Conservation (phyloP, 768 basidiomycete species). For the Tulasnella sp. region DNA sequence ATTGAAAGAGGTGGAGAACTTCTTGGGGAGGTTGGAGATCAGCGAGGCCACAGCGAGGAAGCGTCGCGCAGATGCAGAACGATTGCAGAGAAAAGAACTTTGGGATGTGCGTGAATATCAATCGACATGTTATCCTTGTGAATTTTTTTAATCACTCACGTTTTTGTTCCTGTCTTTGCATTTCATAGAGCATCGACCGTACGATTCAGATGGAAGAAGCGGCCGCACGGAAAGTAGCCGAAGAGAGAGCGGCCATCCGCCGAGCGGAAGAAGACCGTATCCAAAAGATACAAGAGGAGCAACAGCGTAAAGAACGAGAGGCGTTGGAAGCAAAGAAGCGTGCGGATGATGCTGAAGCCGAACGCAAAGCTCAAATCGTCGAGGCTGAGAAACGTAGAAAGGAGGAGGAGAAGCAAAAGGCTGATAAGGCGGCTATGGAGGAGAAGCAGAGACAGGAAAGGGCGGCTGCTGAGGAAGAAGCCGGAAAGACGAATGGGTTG, state of each 20-base stretch:
- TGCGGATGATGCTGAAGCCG: slow-evolving; percentile 27
- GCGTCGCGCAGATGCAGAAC: background rate
- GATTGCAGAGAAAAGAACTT: background rate
- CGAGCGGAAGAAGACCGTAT: slow-evolving; percentile 16
- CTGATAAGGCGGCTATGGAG: slow-evolving; percentile 28
- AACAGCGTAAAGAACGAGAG: slow-evolving; percentile 30
- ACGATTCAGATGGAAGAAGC: background rate
- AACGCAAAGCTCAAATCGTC: slow-evolving; percentile 29
- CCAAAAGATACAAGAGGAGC: background rate
- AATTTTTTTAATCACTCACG: too few relatives aligned
- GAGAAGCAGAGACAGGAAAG: slow-evolving; percentile 32
- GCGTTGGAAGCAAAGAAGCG: slow-evolving; percentile 33
- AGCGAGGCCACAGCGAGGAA: background rate
- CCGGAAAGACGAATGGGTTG: slow-evolving; percentile 35
- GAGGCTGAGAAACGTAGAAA: slow-evolving; percentile 24
- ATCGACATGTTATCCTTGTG: background rate
- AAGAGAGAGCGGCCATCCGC: background rate
- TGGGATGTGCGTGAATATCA: background rate
- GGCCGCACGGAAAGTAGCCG: background rate
- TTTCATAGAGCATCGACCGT: background rate
- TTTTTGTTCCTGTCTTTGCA: too few relatives aligned
- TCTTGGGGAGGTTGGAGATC: slow-evolving; percentile 2
- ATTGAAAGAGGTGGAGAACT: background rate
- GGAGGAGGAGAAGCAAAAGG: slow-evolving; percentile 33
- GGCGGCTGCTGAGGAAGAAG: slow-evolving; percentile 15